A percentile compares a stretch with the other conserved stretches of the same genome.
phyloP scores from a whole-genome alignment of 1,284 basidiomycete genomes.

The Xerocomus alliaceus region DNA sequence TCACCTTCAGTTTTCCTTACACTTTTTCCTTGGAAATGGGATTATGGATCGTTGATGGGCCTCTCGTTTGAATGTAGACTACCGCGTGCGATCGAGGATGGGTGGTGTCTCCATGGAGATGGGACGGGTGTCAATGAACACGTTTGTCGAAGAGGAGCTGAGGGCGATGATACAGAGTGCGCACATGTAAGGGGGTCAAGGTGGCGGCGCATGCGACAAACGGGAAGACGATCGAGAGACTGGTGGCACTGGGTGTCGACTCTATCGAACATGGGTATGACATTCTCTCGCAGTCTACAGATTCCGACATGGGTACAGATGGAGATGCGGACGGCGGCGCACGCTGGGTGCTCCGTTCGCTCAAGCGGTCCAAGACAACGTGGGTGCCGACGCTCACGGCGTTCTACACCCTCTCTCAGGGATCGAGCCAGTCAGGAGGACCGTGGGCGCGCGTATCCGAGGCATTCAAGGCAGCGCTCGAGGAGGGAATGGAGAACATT shows the following conservation, averaged over 20 bases:
- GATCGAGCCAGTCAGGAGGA: not conserved
- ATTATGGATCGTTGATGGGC: too few relatives aligned
- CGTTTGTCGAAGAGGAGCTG: conserved; percentile 58
- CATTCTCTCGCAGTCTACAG: conserved; percentile 23
- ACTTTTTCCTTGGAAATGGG: not conserved
- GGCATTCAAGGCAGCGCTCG: conserved; percentile 56
- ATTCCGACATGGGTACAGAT: not conserved
- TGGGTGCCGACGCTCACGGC: conserved; percentile 71
- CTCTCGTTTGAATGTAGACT: conserved; percentile 47
- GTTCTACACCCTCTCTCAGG: conserved; percentile 45
- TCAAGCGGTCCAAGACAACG: conserved; percentile 42
- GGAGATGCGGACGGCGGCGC: not conserved
- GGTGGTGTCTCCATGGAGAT: conserved; percentile 44
- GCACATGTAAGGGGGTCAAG: conserved; percentile 59
- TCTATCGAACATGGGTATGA: conserved; percentile 57
- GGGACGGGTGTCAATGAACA: conserved; percentile 45
- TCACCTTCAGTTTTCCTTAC: not conserved
- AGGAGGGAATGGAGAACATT: conserved; percentile 51
- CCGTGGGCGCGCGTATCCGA: conserved; percentile 41
- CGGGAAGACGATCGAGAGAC: conserved; percentile 45
- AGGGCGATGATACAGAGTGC: conserved; percentile 58
- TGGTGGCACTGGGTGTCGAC: conserved; percentile 51
- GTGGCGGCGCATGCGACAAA: conserved; percentile 65
- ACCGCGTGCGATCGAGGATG: conserved; percentile 55
- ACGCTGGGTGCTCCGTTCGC: conserved; percentile 33